Conservation (phyloP, 2,329 filamentous ascomycete genomes). For the Pyrenophora teres region DNA sequence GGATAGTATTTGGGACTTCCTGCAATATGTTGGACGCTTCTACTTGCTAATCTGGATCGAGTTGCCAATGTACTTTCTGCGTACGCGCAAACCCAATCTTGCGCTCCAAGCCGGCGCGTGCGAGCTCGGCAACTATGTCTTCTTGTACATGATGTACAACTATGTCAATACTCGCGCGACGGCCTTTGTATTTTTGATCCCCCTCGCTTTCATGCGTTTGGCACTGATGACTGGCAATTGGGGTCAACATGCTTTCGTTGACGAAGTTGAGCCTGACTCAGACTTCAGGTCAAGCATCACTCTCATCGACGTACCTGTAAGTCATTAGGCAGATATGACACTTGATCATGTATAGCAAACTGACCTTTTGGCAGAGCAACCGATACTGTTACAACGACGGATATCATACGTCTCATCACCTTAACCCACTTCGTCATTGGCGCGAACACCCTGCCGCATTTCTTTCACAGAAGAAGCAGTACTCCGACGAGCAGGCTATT, state of each 20-base stretch:
- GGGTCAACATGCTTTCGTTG: conserved; percentile 83
- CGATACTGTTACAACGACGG: conserved; percentile 83
- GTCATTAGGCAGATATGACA: conserved; percentile 32
- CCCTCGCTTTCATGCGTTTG: conserved; percentile 67
- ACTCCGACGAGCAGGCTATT: conserved; percentile 69
- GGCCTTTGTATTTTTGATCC: conserved; percentile 68
- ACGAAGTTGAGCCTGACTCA: conserved; percentile 73
- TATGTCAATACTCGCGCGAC: conserved; percentile 60
- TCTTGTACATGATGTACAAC: conserved; percentile 58
- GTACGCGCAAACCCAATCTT: conserved; percentile 61
- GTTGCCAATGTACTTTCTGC: conserved; percentile 72
- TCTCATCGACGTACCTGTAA: conserved; percentile 75
- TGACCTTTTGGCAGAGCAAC: conserved; percentile 64
- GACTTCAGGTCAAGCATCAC: conserved; percentile 81
- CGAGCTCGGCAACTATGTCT: conserved; percentile 59
- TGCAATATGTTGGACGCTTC: conserved; percentile 75
- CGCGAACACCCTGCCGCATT: conserved; percentile 78
- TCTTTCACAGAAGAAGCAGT: conserved; percentile 69
- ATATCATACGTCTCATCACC: conserved; percentile 80
- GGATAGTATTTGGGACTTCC: conserved; percentile 68
- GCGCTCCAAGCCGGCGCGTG: conserved; percentile 64
- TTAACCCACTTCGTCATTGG: conserved; percentile 80
- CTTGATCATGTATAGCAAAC: neutral
- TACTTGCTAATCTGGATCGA: conserved; percentile 76
- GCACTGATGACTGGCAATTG: conserved; percentile 83